A percentile compares a stretch with the other conserved stretches of the same genome.
These are phyloP conservation scores for Berkeleyomyces rouxiae DNA, from an alignment of 2,329 filamentous ascomycete species.

Conservation along the genomic window DNA sequence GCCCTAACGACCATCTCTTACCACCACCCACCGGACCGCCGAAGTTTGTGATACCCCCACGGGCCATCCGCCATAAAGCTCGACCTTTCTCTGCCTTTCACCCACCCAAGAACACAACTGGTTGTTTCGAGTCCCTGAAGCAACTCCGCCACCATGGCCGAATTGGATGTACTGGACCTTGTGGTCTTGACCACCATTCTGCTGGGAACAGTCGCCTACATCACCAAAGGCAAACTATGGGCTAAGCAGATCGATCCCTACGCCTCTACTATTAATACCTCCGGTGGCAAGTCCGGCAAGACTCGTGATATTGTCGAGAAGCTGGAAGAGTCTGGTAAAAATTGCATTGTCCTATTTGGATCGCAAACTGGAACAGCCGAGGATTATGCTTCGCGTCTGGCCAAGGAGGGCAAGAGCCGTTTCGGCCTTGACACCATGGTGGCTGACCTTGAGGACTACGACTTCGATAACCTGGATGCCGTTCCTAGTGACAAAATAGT, in stretches of 20 bases:
- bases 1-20: background rate
- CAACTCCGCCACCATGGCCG: conserved; percentile 51
- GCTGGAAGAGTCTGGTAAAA: conserved; percentile 89
- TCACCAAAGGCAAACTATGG: conserved; percentile 95
- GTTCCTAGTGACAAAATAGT: conserved; percentile 81
- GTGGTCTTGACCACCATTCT: conserved; percentile 76
- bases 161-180: conserved; percentile 91
- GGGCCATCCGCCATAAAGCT: background rate
- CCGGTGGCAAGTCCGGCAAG: conserved; percentile 59
- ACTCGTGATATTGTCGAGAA: conserved; percentile 89
- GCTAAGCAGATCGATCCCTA: conserved; percentile 78
- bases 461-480: conserved; percentile 82
- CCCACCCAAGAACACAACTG: background rate
- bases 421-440: conserved; percentile 98
- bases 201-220: conserved; percentile 79
- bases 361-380: conserved; percentile 97
- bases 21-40: background rate
- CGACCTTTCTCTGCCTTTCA: background rate
- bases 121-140: background rate
- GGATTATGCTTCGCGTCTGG: conserved; percentile 88
- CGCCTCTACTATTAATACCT: conserved; percentile 52
- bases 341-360: conserved; percentile 96
- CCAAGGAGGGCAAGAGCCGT: conserved; percentile 92
- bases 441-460: conserved; percentile 93
- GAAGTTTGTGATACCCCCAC: background rate